Evolutionary conservation across 1,284 basidiomycete species (phyloP).

Genomic region (Laetiporus sulphureus): DNA sequence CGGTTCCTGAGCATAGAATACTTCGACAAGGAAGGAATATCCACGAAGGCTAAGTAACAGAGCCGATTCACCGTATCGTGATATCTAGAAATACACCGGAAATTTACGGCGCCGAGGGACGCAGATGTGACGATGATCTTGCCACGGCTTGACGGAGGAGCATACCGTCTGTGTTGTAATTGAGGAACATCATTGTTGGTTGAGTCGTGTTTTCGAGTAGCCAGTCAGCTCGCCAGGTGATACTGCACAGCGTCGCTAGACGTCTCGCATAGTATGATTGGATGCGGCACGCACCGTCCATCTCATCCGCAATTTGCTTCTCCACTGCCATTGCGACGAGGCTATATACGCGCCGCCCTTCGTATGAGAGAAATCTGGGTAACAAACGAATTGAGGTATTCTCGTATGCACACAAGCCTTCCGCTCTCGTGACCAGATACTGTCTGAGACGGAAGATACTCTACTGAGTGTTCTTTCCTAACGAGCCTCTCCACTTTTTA

Average conservation of each 20-base stretch:
- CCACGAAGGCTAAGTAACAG: slow-evolving; percentile 96
- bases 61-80: slow-evolving; percentile 40
- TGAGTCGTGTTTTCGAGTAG: slow-evolving; percentile 99
- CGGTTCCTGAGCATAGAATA: slow-evolving; percentile 97
- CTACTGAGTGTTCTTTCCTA: slow-evolving; percentile 96
- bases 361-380: slow-evolving; percentile 85
- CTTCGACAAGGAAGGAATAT: slow-evolving; percentile 92
- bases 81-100: slow-evolving; percentile 87
- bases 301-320: slow-evolving; percentile 97
- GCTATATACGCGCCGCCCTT: slow-evolving; percentile 96
- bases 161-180: slow-evolving; percentile 99
- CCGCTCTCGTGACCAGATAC: neutral
- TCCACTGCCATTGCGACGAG: slow-evolving; percentile 96
- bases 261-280: neutral
- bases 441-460: slow-evolving; percentile 23
- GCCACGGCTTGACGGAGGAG: slow-evolving; percentile 92
- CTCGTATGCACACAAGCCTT: slow-evolving; percentile 10
- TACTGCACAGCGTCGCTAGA: slow-evolving; percentile 38
- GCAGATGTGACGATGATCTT: slow-evolving; percentile 99
- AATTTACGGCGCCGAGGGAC: slow-evolving; percentile 97
- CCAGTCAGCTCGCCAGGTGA: slow-evolving; percentile 92
- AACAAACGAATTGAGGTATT: slow-evolving; percentile 95
- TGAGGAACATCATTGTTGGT: slow-evolving; percentile 84
- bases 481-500: slow-evolving; percentile 99
- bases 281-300: slow-evolving; percentile 68